A percentile compares a stretch with the other conserved stretches of the same genome.
phyloP scores from a whole-genome alignment of 2,329 filamentous ascomycete species.

The Cercospora brassicicola region DNA sequence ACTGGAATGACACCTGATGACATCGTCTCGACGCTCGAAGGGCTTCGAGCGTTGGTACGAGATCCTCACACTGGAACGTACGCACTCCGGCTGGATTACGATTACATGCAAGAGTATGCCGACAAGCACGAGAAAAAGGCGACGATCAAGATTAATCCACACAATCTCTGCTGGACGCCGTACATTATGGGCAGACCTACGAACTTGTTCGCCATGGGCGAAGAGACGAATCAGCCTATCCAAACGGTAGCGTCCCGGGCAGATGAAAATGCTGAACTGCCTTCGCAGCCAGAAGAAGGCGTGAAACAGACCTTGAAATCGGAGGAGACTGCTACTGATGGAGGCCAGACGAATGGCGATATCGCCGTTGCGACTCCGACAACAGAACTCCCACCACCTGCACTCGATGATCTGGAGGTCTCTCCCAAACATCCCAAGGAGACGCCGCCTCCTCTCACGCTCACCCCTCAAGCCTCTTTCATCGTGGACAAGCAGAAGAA shows the following conservation, averaged over 20 bases:
- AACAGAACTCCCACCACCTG: conserved; percentile 26
- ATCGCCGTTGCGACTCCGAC: conserved; percentile 15
- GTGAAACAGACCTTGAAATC: conserved; percentile 41
- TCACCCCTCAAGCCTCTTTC: conserved; percentile 35
- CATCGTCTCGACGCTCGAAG: conserved; percentile 90
- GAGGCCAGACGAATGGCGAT: conserved; percentile 14
- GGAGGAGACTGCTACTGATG: conserved; percentile 16
- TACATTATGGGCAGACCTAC: conserved; percentile 83
- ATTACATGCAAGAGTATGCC: conserved; percentile 84
- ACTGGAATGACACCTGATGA: conserved; percentile 97
- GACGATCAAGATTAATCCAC: conserved; percentile 79
- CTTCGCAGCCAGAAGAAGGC: conserved; percentile 46
- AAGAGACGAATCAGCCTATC: conserved; percentile 49
- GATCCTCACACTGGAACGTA: conserved; percentile 88
- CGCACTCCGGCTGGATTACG: conserved; percentile 80
- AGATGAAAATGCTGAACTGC: conserved; percentile 63
- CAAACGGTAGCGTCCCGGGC: conserved; percentile 79
- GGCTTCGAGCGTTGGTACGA: conserved; percentile 80
- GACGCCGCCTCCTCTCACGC: conserved; percentile 29
- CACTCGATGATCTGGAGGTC: conserved; percentile 22
- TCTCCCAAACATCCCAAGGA: conserved; percentile 31
- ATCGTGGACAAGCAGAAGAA: conserved; percentile 16
- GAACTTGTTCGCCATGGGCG: conserved; percentile 40
- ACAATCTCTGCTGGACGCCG: conserved; percentile 87
- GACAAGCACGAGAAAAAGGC: conserved; percentile 85